These are phyloP conservation scores for Suillus fuscotomentosus DNA, from an alignment of 768 basidiomycete genomes.

Conservation along the genomic window DNA sequence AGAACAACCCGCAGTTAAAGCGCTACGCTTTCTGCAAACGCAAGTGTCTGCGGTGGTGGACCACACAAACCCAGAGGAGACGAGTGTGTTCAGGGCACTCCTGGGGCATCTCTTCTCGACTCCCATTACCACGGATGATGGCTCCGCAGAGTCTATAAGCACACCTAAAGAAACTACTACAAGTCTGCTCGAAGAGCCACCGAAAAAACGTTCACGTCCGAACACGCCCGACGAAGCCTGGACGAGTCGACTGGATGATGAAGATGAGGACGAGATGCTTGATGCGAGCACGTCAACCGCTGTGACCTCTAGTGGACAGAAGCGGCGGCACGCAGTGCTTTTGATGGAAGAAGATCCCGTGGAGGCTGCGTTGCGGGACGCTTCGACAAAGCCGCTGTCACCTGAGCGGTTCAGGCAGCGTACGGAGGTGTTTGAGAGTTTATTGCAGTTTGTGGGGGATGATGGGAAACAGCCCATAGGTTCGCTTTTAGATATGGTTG, in stretches of 20 bases:
- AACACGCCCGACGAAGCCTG: constrained; percentile 40
- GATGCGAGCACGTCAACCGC: not conserved
- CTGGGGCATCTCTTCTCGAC: constrained; percentile 61
- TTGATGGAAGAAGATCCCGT: constrained; percentile 29
- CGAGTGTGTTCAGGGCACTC: constrained; percentile 60
- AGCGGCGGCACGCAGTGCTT: constrained; percentile 21
- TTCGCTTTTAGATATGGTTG: constrained; percentile 63
- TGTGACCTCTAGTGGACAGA: constrained; percentile 12
- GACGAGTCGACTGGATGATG: constrained; percentile 41
- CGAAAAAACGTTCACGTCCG: constrained; percentile 45
- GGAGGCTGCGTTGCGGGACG: constrained; percentile 25
- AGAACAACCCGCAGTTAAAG: constrained; percentile 53
- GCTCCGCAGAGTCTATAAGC: not conserved
- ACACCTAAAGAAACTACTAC: not conserved
- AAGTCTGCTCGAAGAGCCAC: constrained; percentile 26
- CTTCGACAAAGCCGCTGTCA: constrained; percentile 32
- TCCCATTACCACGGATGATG: constrained; percentile 1
- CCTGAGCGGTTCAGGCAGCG: constrained; percentile 59
- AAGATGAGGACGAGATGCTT: constrained; percentile 10
- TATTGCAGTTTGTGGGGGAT: constrained; percentile 63
- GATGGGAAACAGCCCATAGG: constrained; percentile 66
- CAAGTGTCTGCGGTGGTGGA: constrained; percentile 72
- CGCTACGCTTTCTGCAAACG: constrained; percentile 68
- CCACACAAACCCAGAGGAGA: constrained; percentile 60
- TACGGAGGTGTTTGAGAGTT: constrained; percentile 64